phyloP scores from a whole-genome alignment of 148 eudicot genomes.

The Oxyria digyna region DNA sequence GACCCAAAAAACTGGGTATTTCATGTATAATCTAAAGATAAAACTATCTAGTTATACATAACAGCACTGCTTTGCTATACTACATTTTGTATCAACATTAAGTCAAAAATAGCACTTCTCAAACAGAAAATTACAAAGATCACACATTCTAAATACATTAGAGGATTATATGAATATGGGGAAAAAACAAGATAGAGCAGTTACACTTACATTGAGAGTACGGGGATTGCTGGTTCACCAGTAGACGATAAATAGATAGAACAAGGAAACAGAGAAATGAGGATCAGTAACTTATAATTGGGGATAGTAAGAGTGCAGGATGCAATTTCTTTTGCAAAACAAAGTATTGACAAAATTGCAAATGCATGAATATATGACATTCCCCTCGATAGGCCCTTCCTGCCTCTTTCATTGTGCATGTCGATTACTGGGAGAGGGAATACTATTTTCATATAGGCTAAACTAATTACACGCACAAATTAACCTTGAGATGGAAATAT shows the following conservation, averaged over 20 bases:
- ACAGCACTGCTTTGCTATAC: background rate
- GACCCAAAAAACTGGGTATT: background rate
- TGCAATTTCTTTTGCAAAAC: background rate
- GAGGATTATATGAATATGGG: background rate
- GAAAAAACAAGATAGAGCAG: background rate
- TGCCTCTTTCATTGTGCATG: background rate
- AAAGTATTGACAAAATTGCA: background rate
- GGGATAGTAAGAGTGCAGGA: background rate
- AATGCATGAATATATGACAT: background rate
- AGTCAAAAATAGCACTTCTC: background rate
- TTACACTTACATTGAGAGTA: constrained; percentile 82
- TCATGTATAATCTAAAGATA: background rate
- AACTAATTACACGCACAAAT: background rate
- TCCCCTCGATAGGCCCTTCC: background rate
- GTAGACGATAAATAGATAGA: constrained; percentile 18
- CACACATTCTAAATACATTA: background rate
- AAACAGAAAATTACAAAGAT: background rate
- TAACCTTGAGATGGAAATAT: background rate
- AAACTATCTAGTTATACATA: background rate
- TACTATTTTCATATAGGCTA: background rate
- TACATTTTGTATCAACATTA: background rate
- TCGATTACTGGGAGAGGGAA: background rate
- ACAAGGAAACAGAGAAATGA: constrained; percentile 6
- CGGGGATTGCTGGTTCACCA: constrained; percentile 76
- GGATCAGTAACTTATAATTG: constrained; percentile 15